These are phyloP conservation scores for Colletotrichum tropicale DNA, from an alignment of 2,329 filamentous ascomycete species.

Conservation along the genomic window DNA sequence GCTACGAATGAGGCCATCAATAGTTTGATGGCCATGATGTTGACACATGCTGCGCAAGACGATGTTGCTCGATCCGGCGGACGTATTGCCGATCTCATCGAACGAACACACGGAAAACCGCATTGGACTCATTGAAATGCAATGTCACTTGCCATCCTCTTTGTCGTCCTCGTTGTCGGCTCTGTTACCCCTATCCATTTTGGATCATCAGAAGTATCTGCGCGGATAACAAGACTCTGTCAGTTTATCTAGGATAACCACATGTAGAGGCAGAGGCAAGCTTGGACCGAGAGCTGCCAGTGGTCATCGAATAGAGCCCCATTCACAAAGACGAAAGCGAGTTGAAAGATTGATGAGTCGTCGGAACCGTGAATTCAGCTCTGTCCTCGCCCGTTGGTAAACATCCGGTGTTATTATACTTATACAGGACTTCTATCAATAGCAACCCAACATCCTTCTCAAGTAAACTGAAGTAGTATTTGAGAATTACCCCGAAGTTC, in stretches of 20 bases:
- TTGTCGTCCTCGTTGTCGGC: not conserved
- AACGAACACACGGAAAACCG: not conserved
- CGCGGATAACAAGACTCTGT: not conserved
- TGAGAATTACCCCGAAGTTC: not conserved
- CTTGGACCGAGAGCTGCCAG: not conserved
- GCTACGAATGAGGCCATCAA: not conserved
- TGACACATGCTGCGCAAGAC: not conserved
- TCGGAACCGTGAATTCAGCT: not conserved
- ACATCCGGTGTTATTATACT: not conserved
- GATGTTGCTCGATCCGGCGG: not conserved
- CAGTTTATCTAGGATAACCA: not conserved
- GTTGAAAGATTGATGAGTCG: not conserved
- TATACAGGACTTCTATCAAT: not conserved
- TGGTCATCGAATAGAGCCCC: not conserved
- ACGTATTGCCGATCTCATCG: not conserved
- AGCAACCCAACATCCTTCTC: not conserved
- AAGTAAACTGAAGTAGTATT: not conserved
- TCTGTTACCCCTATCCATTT: not conserved
- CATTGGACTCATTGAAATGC: not conserved
- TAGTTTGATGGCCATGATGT: not conserved
- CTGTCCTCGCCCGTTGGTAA: not conserved
- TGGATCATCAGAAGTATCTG: not conserved
- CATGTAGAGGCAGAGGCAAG: not conserved
- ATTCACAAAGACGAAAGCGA: not conserved
- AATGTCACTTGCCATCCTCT: not conserved